A percentile compares a stretch with the other conserved stretches of the same genome.
phyloP scores from a whole-genome alignment of 805 yeast species.

The Candida stauntonica region DNA sequence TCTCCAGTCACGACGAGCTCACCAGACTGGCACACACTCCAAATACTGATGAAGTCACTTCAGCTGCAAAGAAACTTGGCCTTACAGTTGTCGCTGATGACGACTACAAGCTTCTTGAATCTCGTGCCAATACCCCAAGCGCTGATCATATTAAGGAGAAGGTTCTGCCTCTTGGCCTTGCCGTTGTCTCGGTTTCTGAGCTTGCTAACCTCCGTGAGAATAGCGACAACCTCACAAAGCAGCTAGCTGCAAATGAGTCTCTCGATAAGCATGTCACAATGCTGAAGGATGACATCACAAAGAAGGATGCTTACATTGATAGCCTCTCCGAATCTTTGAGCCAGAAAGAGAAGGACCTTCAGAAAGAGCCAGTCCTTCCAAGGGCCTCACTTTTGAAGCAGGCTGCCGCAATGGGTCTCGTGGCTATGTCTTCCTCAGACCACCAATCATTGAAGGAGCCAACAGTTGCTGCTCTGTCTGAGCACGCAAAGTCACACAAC shows the following conservation, averaged over 20 bases:
- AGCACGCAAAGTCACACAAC: slow-evolving; percentile 11
- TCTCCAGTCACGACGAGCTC: slow-evolving; percentile 9
- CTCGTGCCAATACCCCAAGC: slow-evolving; percentile 24
- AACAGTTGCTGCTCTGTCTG: slow-evolving; percentile 4
- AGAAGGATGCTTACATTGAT: slow-evolving; percentile 16
- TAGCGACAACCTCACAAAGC: slow-evolving; percentile 5
- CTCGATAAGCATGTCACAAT: slow-evolving; percentile 1
- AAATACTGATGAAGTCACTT: slow-evolving; percentile 14
- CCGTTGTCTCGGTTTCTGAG: slow-evolving; percentile 11
- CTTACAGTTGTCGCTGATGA: slow-evolving; percentile 7
- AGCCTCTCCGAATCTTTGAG: slow-evolving; percentile 8
- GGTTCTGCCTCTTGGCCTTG: slow-evolving; percentile 20
- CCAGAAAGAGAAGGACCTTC: slow-evolving; percentile 13
- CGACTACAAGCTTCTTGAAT: slow-evolving; percentile 16
- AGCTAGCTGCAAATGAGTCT: slow-evolving; percentile 3
- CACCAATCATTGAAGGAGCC: slow-evolving; percentile 10
- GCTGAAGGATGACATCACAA: slow-evolving; percentile 9
- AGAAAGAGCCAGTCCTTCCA: slow-evolving; percentile 14
- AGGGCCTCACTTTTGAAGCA: slow-evolving; percentile 14
- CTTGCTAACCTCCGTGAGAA: slow-evolving; percentile 3
- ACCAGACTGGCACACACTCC: slow-evolving; percentile 19
- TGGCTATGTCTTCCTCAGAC: slow-evolving; percentile 11
- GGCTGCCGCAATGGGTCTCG: slow-evolving; percentile 13
- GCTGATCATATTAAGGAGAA: slow-evolving; percentile 18
- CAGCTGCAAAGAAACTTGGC: slow-evolving; percentile 4